These are phyloP conservation scores for Oryza glumipatula DNA, from an alignment of 176 grass and related monocot genomes.

Conservation along the genomic window DNA sequence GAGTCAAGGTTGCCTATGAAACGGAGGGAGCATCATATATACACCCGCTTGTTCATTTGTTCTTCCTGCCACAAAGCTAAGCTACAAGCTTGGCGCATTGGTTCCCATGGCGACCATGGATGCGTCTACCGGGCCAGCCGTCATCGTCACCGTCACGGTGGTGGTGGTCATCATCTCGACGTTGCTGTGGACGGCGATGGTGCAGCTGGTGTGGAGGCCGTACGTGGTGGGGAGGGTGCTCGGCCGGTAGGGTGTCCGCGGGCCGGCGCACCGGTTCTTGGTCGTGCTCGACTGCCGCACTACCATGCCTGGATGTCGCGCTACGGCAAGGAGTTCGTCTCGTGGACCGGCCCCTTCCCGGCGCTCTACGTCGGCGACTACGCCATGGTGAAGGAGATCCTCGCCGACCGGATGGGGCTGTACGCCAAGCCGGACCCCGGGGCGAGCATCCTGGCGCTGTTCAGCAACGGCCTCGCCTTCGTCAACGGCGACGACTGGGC, in stretches of 20 bases:
- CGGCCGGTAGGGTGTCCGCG: conserved; percentile 43
- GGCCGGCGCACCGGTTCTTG: conserved; percentile 52
- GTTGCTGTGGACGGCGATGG: conserved; percentile 36
- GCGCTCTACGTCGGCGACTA: too few species aligned
- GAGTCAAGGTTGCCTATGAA: too few species aligned
- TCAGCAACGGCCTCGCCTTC: conserved; percentile 53
- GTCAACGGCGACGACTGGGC: conserved; percentile 57
- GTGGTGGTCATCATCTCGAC: not conserved
- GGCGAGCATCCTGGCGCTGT: conserved; percentile 31
- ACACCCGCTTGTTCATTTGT: too few species aligned
- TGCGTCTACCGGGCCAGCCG: too few species aligned
- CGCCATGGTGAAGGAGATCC: too few species aligned
- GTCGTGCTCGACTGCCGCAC: conserved; percentile 46
- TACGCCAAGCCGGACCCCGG: too few species aligned
- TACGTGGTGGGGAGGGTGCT: conserved; percentile 37
- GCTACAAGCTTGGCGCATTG: too few species aligned
- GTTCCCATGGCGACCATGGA: too few species aligned
- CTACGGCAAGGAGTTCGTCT: conserved; percentile 54
- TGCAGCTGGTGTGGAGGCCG: conserved; percentile 55
- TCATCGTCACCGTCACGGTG: not conserved
- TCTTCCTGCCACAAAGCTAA: too few species aligned
- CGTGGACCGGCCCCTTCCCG: conserved; percentile 46
- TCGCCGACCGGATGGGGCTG: too few species aligned
- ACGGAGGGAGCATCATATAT: too few species aligned
- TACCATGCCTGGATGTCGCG: conserved; percentile 25